These are phyloP conservation scores for Polyrhizophydium stewartii DNA, from an alignment of 371 early-diverging fungal genomes.

Conservation along the genomic window DNA sequence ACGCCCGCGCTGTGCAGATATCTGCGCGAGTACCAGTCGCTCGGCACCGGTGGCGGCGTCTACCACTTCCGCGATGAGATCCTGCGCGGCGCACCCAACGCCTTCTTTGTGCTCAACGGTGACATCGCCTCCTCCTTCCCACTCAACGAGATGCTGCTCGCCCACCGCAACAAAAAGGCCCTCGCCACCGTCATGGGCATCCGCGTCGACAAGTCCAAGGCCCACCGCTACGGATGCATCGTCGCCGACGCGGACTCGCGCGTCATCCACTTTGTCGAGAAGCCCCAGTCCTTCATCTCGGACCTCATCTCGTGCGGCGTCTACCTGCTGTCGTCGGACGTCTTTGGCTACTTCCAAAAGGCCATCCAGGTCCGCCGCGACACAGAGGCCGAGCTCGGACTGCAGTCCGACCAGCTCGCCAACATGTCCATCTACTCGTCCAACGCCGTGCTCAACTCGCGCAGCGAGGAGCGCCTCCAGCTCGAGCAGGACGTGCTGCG, in stretches of 20 bases:
- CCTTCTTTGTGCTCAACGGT: slow-evolving; percentile 92
- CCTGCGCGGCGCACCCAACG: slow-evolving; percentile 79
- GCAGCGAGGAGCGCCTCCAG: slow-evolving; percentile 64
- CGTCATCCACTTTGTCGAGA: slow-evolving; percentile 95
- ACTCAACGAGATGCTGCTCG: slow-evolving; percentile 75
- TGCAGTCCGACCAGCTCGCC: slow-evolving; percentile 20
- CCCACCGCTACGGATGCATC: slow-evolving; percentile 87
- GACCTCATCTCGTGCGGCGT: slow-evolving; percentile 93
- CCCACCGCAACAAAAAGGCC: slow-evolving; percentile 71
- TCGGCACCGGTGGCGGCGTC: slow-evolving; percentile 96
- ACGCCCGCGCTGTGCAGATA: slow-evolving; percentile 53
- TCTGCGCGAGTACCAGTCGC: slow-evolving; percentile 91
- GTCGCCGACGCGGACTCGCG: slow-evolving; percentile 79
- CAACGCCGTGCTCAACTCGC: slow-evolving; percentile 7
- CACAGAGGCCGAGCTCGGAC: slow-evolving; percentile 51
- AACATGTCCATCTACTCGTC: slow-evolving; percentile 2
- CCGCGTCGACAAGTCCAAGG: slow-evolving; percentile 63
- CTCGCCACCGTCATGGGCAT: slow-evolving; percentile 28
- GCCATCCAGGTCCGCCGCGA: slow-evolving; percentile 58
- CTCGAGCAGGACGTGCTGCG: slow-evolving; percentile 91
- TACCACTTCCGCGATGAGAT: slow-evolving; percentile 98
- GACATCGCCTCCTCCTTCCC: slow-evolving; percentile 94
- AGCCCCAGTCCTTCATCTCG: slow-evolving; percentile 91
- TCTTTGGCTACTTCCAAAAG: slow-evolving; percentile 81
- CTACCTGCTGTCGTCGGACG: slow-evolving; percentile 79